Conservation (phyloP, 805 yeast species). For the Sugiyamaella floridensis region DNA sequence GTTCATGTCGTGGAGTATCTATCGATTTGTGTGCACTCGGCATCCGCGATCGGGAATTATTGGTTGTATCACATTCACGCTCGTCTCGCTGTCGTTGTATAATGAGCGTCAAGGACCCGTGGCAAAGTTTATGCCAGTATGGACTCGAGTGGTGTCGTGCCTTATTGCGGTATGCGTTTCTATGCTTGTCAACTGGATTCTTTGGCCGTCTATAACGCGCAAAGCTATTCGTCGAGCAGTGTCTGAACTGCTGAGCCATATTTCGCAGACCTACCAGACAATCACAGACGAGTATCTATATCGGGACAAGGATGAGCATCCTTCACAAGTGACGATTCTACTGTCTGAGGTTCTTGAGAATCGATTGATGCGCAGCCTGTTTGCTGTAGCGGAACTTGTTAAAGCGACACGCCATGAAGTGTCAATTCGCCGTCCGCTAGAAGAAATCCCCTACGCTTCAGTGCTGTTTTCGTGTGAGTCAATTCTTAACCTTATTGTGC, state of each 20-base stretch:
- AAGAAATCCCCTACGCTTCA: slow-evolving; percentile 28
- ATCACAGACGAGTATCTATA: slow-evolving; percentile 44
- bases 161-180: slow-evolving; percentile 36
- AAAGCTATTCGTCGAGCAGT: slow-evolving; percentile 36
- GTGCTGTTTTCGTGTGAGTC: slow-evolving; percentile 35
- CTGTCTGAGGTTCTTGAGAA: slow-evolving; percentile 43
- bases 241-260: slow-evolving; percentile 36
- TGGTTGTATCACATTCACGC: slow-evolving; percentile 36
- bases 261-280: slow-evolving; percentile 42
- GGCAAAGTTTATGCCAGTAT: slow-evolving; percentile 30
- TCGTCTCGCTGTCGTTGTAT: slow-evolving; percentile 33
- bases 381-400: slow-evolving; percentile 36
- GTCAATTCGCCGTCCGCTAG: slow-evolving; percentile 32
- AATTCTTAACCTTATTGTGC: slow-evolving; percentile 39
- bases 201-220: slow-evolving; percentile 45
- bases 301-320: slow-evolving; percentile 41
- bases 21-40: slow-evolving; percentile 31
- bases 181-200: slow-evolving; percentile 37
- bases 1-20: slow-evolving; percentile 30
- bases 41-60: slow-evolving; percentile 41
- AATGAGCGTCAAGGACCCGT: not conserved
- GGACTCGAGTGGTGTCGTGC: slow-evolving; percentile 37
- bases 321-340: slow-evolving; percentile 39
- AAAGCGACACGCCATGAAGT: slow-evolving; percentile 35
- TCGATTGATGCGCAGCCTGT: slow-evolving; percentile 39